These are phyloP conservation scores for Annulohypoxylon truncatum DNA, from an alignment of 2,329 filamentous ascomycete genomes.

Conservation along the genomic window DNA sequence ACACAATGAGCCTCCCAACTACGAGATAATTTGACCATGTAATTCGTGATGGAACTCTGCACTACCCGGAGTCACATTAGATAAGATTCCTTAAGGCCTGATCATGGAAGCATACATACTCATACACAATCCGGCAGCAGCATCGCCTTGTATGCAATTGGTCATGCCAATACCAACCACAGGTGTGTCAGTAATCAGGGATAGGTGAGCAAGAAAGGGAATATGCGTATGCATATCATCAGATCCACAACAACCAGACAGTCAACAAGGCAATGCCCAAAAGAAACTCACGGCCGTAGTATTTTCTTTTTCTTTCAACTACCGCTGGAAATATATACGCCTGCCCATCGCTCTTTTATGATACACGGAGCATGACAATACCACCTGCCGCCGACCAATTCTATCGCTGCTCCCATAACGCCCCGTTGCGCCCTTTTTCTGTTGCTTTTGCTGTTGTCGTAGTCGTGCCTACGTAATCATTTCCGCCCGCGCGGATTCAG, in stretches of 20 bases:
- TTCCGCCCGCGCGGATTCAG: not conserved
- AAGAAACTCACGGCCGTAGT: not conserved
- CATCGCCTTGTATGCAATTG: not conserved
- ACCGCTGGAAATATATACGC: conserved; percentile 22
- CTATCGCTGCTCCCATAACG: conserved; percentile 28
- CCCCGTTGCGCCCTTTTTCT: conserved; percentile 6
- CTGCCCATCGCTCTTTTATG: conserved; percentile 15
- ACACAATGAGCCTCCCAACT: too few species aligned
- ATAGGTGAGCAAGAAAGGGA: not conserved
- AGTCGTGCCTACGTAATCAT: conserved; percentile 1
- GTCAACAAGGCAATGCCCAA: not conserved
- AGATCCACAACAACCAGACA: not conserved
- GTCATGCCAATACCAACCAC: not conserved
- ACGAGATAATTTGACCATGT: too few species aligned
- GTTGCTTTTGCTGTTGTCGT: not conserved
- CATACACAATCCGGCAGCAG: too few species aligned
- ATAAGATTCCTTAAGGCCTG: too few species aligned
- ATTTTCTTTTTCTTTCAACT: not conserved
- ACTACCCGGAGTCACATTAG: too few species aligned
- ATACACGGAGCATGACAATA: conserved; percentile 16
- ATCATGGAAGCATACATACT: too few species aligned
- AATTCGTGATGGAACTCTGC: too few species aligned
- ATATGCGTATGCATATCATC: not conserved
- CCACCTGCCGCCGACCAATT: conserved; percentile 14
- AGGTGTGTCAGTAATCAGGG: not conserved